These are phyloP conservation scores for Cercophora newfieldiana DNA, from an alignment of 495 filamentous ascomycete genomes.

Conservation along the genomic window DNA sequence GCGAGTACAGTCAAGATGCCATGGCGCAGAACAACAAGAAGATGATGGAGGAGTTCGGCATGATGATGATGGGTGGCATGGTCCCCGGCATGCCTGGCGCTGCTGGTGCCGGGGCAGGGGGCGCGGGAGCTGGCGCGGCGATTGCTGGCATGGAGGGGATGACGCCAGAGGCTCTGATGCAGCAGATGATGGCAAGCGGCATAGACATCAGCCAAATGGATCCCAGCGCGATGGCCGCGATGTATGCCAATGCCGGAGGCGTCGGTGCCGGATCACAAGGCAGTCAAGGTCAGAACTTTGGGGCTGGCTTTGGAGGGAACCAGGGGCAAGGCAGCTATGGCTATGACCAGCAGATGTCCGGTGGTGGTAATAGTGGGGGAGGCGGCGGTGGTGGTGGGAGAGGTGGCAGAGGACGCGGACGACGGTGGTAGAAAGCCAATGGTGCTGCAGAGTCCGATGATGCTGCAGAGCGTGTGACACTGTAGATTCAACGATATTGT, in stretches of 20 bases:
- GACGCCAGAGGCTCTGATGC: slow-evolving; percentile 74
- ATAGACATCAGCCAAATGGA: slow-evolving; percentile 77
- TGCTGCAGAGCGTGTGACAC: too few species aligned
- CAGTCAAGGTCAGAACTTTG: slow-evolving; percentile 47
- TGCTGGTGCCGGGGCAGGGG: slow-evolving; percentile 8
- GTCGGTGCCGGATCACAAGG: slow-evolving; percentile 47
- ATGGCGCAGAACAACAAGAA: slow-evolving; percentile 73
- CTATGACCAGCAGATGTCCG: slow-evolving; percentile 59
- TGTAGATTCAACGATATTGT: too few species aligned
- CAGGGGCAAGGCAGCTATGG: slow-evolving; percentile 55
- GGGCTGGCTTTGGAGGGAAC: slow-evolving; percentile 49
- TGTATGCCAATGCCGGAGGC: slow-evolving; percentile 48
- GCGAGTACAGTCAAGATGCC: slow-evolving; percentile 59
- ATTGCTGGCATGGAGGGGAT: slow-evolving; percentile 64
- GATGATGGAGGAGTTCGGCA: slow-evolving; percentile 85
- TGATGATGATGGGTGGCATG: slow-evolving; percentile 78
- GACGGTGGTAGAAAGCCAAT: not conserved
- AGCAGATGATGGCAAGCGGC: slow-evolving; percentile 78
- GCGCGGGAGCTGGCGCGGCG: slow-evolving; percentile 34
- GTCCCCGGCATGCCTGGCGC: slow-evolving; percentile 40
- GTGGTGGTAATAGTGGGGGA: slow-evolving; percentile 39
- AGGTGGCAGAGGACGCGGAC: slow-evolving; percentile 40
- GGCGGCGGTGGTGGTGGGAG: slow-evolving; percentile 44
- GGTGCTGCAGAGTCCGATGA: not conserved
- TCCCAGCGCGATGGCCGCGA: slow-evolving; percentile 42